Percentiles rank a stretch among this genome's conserved stretches.
Evolutionary conservation across 192 early-diverging fungal species (phyloP).

Genomic region (Obelidium mucronatum): DNA sequence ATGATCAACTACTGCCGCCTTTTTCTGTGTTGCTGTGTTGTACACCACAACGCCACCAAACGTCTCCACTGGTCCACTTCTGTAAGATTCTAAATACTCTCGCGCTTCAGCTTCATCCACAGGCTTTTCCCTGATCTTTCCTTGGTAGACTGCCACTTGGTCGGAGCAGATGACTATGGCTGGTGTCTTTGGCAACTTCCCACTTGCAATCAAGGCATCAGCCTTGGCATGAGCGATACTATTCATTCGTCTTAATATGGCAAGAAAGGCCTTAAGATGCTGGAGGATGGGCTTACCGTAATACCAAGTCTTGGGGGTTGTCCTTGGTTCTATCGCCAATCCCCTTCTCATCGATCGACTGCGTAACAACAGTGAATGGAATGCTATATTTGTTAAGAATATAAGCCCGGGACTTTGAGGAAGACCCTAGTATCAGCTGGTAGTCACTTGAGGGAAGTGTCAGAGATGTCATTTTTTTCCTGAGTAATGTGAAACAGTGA

Average conservation of each 20-base stretch:
- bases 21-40: constrained; percentile 46
- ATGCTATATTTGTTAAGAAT: constrained; percentile 41
- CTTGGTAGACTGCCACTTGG: constrained; percentile 53
- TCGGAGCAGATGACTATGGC: constrained; percentile 46
- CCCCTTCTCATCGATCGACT: constrained; percentile 58
- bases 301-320: too few relatives aligned
- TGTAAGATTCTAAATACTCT: constrained; percentile 47
- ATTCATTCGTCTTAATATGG: background rate
- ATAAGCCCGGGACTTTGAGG: constrained; percentile 51
- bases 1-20: constrained; percentile 45
- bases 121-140: constrained; percentile 59
- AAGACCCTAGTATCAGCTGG: constrained; percentile 52
- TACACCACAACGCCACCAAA: constrained; percentile 53
- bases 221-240: constrained; percentile 55
- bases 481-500: too few relatives aligned
- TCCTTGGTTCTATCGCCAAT: constrained; percentile 31
- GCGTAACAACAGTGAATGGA: constrained; percentile 39
- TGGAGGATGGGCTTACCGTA: background rate
- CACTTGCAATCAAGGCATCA: constrained; percentile 42
- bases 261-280: background rate
- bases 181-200: constrained; percentile 15
- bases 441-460: background rate
- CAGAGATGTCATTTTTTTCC: background rate
- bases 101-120: constrained; percentile 40
- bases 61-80: constrained; percentile 45